A percentile compares a stretch with the other conserved stretches of the same genome.
phyloP scores from a whole-genome alignment of 2,329 filamentous ascomycete genomes.

The Cryoendolithus antarcticus region DNA sequence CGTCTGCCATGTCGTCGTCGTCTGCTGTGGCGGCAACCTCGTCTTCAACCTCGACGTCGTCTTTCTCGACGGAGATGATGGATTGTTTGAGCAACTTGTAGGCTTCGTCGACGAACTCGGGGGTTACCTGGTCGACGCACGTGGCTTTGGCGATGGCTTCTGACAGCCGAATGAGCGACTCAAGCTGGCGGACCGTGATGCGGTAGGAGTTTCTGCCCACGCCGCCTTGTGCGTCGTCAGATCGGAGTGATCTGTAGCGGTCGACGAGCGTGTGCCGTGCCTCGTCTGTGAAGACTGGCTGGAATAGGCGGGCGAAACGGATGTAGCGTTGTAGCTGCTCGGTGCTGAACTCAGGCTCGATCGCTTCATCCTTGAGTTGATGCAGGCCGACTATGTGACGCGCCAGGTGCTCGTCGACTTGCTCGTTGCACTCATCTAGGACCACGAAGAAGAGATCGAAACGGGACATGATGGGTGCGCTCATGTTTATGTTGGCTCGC shows the following conservation, averaged over 20 bases:
- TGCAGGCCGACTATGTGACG: slow-evolving; percentile 92
- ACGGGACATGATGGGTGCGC: slow-evolving; percentile 96
- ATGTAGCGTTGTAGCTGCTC: slow-evolving; percentile 96
- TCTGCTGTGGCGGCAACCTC: slow-evolving; percentile 33
- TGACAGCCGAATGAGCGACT: slow-evolving; percentile 86
- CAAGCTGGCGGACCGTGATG: slow-evolving; percentile 91
- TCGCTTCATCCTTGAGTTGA: slow-evolving; percentile 79
- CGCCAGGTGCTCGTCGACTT: slow-evolving; percentile 78
- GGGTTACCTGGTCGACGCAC: slow-evolving; percentile 79
- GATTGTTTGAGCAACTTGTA: slow-evolving; percentile 84
- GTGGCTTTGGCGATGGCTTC: slow-evolving; percentile 99
- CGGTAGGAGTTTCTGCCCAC: slow-evolving; percentile 91
- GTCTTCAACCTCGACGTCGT: slow-evolving; percentile 89
- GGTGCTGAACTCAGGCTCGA: slow-evolving; percentile 87
- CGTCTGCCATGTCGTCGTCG: slow-evolving; percentile 35
- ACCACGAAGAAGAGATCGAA: slow-evolving; percentile 99
- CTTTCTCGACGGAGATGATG: slow-evolving; percentile 96
- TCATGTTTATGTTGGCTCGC: slow-evolving; percentile 95
- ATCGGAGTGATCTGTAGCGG: slow-evolving; percentile 89
- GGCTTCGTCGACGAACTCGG: slow-evolving; percentile 79
- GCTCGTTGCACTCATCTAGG: slow-evolving; percentile 90
- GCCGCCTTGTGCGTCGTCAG: slow-evolving; percentile 87
- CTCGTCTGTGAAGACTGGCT: slow-evolving; percentile 79
- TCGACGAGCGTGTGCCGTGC: slow-evolving; percentile 75
- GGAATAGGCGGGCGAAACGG: slow-evolving; percentile 87